Evolutionary conservation across 192 early-diverging fungal species (phyloP), one percentile per base, ranked within the genome.

Genomic region (Entomortierella beljakovae): DNA sequence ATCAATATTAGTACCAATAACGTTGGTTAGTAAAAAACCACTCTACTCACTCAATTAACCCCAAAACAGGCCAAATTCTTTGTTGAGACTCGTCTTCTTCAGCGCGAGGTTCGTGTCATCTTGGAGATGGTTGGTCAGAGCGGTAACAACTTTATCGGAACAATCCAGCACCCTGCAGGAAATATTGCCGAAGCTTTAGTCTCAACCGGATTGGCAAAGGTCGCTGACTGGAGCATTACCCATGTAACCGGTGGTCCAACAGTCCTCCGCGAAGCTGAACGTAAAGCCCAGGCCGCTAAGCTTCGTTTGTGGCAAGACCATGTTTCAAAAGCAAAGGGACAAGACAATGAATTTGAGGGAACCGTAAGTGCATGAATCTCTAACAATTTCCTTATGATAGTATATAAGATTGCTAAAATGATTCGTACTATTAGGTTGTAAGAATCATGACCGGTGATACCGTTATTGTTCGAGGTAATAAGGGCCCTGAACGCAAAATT

Each of bases 141-240:
- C 54, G 76, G 81, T 57, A 90, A 91, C 57, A 85, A 83, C 52
- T 96, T 99, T 71, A 85, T 92, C 38, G 97, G 93, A 16, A 68
- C 88, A 4, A 83, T 99, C 3, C 75, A 86, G 37, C 94, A 95
- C 82, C 93, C 95, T 16, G 93, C 88, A 7, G 97, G 97, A 53
- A 95, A 95, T 72, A 99, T 99, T 80, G 89, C 94, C 38, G 96
- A 98, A 76, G 90, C 89, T 28, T 82, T 99, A 31, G 77, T 99
- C 23, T 57, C 83, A 16, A 88, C 88, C 64, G 95, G 94, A 31
- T 86, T 96, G 51, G 98, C 96, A 20, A 93, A 90, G 62, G 88
- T 94, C 43, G 92, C 91, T 23, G 97, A 98, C 57, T 93, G 94
- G 94, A 95, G 92, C 61, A 88, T 92, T 23, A 83, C 90, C 3